Evolutionary conservation across 345 rosid species (phyloP).

Genomic region (Pelargonium nanum): DNA sequence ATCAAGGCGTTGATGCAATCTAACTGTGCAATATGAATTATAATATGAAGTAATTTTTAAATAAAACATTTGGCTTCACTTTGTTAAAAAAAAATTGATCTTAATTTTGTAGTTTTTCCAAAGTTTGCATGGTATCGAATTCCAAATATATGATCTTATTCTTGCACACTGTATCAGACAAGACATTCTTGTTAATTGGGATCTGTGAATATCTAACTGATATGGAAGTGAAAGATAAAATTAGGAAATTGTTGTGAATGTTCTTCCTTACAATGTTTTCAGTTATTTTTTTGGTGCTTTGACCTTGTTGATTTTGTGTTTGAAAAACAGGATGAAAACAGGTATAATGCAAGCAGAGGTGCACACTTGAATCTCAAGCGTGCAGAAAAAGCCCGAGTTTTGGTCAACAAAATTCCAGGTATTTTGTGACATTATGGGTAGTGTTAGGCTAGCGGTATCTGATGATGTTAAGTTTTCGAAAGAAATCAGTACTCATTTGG

Average conservation of each 20-base stretch:
- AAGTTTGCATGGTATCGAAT: too few species aligned
- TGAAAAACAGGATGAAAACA: slow-evolving; percentile 74
- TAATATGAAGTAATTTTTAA: too few species aligned
- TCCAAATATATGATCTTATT: too few species aligned
- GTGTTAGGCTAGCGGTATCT: background rate
- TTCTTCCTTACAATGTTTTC: background rate
- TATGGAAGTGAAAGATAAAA: background rate
- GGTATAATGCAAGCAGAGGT: slow-evolving; percentile 81
- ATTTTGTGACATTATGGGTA: background rate
- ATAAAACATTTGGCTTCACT: too few species aligned
- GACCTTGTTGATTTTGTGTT: slow-evolving; percentile 8
- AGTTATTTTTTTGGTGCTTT: background rate
- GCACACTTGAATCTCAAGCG: slow-evolving; percentile 89
- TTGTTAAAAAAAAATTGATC: too few species aligned
- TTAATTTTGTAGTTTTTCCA: too few species aligned
- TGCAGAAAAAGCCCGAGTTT: slow-evolving; percentile 69
- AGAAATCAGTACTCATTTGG: background rate
- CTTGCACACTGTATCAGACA: too few species aligned
- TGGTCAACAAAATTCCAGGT: slow-evolving; percentile 90
- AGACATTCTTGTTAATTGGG: too few species aligned
- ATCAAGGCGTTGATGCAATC: too few species aligned
- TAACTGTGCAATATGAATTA: too few species aligned
- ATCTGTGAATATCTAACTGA: background rate
- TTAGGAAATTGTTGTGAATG: background rate
- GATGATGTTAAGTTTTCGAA: background rate